Evolutionary conservation across 768 basidiomycete species (phyloP), one percentile per base, ranked within the genome.

Genomic region (Inosperma sp.): DNA sequence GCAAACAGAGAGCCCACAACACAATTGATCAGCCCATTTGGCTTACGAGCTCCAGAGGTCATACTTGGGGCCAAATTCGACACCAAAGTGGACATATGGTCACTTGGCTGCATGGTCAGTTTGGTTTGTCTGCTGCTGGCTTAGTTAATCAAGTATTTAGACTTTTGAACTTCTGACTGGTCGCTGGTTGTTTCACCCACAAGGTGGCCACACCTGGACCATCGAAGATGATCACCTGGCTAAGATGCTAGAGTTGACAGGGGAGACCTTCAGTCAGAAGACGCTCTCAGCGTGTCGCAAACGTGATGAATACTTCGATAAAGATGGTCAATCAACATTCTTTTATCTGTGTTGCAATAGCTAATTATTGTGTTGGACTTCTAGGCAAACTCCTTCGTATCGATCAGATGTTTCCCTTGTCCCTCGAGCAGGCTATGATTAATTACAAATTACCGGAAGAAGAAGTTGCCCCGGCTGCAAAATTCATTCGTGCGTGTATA

Each of bases 241-340:
- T 4, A 61, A 61, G 47, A 68, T 68, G 62, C 51, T 62, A 42
- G 62, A 60, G 42, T 19, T 62, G 10, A 67, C 64, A 1, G 62
- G 63, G 5, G 52, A 66, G 49, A 19, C 17, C 31, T 66, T 63
- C 49, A 39, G 22, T 29, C 23, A 47, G 9, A 12, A 22, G 37
- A 48, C 54, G 34, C 61, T 66, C 9, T 50, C 48, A 7, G 53
- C 42, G 25, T 36, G 58, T 13, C 12, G 46, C 16, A 27, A 31
- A n/a, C 31, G 54, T n/a, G 41, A 56, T 5, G 37, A 34, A 23
- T 57, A 53, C 30, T 53, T 53, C 26, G 44, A 46, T 25, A 26
- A 29, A 10, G 29, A 48, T 26, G 52, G 52, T 53, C 23, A 14
- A 22, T n/a, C 22, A 25, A 13, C 19, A 19, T 44, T 47, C 12